A percentile compares a stretch with the other conserved stretches of the same genome.
Conservation (phyloP, 176 grass and related monocot genomes). For the Carex cristatella region DNA sequence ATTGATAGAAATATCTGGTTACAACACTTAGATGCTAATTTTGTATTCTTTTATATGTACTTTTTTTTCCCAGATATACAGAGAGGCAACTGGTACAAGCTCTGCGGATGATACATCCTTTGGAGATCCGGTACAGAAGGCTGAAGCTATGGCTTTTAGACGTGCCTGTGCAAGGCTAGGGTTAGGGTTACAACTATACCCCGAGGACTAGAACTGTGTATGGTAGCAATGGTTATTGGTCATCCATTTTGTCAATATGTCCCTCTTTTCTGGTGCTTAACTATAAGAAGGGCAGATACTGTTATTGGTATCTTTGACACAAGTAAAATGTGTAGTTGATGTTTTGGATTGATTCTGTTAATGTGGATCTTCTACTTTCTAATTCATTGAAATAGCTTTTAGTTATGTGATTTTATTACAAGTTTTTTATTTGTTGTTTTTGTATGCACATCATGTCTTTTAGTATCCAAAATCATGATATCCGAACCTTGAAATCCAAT, state of each 20-base stretch:
- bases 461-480: neutral
- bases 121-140: conserved; percentile 92
- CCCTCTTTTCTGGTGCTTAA: conserved; percentile 22
- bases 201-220: conserved; percentile 46
- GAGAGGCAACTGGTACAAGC: conserved; percentile 83
- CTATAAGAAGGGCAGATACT: neutral
- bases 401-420: neutral
- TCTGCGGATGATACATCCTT: conserved; percentile 48
- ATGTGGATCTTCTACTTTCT: neutral
- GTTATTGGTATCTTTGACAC: neutral
- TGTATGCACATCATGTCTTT: neutral
- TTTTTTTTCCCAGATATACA: conserved; percentile 47
- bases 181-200: conserved; percentile 94
- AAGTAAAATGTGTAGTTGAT: neutral
- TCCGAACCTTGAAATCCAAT: neutral
- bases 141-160: conserved; percentile 97
- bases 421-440: neutral
- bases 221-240: neutral
- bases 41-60: neutral
- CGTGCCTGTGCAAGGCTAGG: conserved; percentile 92
- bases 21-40: neutral
- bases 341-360: neutral
- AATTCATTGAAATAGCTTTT: neutral
- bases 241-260: conserved; percentile 34
- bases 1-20: neutral